Evolutionary conservation across 1,139 yeast genomes (phyloP).

Genomic region (Zygosaccharomyces pseudobailii): DNA sequence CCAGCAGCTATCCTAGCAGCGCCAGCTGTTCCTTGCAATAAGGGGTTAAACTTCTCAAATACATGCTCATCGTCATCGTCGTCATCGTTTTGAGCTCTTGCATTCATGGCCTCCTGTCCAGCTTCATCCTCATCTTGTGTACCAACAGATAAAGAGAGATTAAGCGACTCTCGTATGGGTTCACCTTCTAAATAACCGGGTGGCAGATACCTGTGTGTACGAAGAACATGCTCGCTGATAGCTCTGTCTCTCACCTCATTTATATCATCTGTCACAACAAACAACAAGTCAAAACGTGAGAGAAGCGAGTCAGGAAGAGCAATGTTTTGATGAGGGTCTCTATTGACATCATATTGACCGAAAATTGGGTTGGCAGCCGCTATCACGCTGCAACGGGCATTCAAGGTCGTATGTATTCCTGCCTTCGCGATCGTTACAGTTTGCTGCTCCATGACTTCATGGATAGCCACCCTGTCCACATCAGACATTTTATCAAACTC

Average conservation of each 20-base stretch:
- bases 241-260: conserved; percentile 79
- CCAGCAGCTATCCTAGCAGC: conserved; percentile 36
- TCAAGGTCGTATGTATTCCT: conserved; percentile 93
- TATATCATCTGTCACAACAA: conserved; percentile 94
- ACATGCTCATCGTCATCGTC: conserved; percentile 46
- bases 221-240: conserved; percentile 89
- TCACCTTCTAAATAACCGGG: conserved; percentile 92
- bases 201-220: conserved; percentile 88
- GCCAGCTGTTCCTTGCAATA: conserved; percentile 74
- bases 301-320: conserved; percentile 94
- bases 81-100: conserved; percentile 24
- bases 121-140: conserved; percentile 41
- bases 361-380: conserved; percentile 99
- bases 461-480: conserved; percentile 94
- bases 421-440: conserved; percentile 98
- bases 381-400: conserved; percentile 94
- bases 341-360: conserved; percentile 94
- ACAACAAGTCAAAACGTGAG: conserved; percentile 93
- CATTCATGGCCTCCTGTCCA: conserved; percentile 20
- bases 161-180: conserved; percentile 76
- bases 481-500: conserved; percentile 98
- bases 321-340: conserved; percentile 94
- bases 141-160: conserved; percentile 76
- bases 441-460: conserved; percentile 99
- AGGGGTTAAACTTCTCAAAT: conserved; percentile 76